These are phyloP conservation scores for Panicum virgatum DNA, from an alignment of 202 grass and related monocot genomes.

Conservation along the genomic window DNA sequence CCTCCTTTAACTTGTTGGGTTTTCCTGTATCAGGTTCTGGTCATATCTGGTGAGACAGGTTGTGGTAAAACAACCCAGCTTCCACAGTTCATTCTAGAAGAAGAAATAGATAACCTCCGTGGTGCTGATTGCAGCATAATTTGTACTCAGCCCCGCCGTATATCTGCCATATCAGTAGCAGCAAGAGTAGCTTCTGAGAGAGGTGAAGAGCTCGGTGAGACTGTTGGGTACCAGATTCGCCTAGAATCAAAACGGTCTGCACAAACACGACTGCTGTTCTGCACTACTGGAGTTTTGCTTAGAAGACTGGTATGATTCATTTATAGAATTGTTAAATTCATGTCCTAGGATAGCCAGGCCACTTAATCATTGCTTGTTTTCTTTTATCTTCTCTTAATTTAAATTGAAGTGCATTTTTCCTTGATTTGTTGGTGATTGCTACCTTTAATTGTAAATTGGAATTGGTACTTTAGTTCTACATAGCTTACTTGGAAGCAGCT, in stretches of 20 bases:
- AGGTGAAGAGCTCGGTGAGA: slow-evolving; percentile 86
- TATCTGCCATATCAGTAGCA: slow-evolving; percentile 94
- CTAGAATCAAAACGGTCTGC: slow-evolving; percentile 83
- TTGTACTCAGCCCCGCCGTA: slow-evolving; percentile 94
- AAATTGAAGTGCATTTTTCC: background rate
- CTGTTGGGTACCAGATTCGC: slow-evolving; percentile 93
- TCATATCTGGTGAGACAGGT: slow-evolving; percentile 96
- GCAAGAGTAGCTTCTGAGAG: slow-evolving; percentile 84
- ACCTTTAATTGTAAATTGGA: background rate
- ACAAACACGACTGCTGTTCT: slow-evolving; percentile 86
- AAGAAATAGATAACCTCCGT: slow-evolving; percentile 74
- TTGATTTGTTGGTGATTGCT: slow-evolving; percentile 7
- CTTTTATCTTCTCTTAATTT: background rate
- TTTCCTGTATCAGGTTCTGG: slow-evolving; percentile 67
- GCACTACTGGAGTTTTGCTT: slow-evolving; percentile 94
- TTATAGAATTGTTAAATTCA: slow-evolving; percentile 23
- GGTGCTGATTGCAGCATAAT: slow-evolving; percentile 93
- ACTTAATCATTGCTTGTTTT: slow-evolving; percentile 31
- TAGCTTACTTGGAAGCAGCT: background rate
- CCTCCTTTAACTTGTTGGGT: slow-evolving; percentile 13
- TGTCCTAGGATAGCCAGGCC: background rate
- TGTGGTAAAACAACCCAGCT: slow-evolving; percentile 97
- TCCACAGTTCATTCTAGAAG: slow-evolving; percentile 94
- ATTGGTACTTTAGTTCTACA: background rate
- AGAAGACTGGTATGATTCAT: slow-evolving; percentile 72